Base-by-base conservation (phyloP, 2,329 filamentous ascomycete genomes). In the Parascedosporium putredinis region DNA sequence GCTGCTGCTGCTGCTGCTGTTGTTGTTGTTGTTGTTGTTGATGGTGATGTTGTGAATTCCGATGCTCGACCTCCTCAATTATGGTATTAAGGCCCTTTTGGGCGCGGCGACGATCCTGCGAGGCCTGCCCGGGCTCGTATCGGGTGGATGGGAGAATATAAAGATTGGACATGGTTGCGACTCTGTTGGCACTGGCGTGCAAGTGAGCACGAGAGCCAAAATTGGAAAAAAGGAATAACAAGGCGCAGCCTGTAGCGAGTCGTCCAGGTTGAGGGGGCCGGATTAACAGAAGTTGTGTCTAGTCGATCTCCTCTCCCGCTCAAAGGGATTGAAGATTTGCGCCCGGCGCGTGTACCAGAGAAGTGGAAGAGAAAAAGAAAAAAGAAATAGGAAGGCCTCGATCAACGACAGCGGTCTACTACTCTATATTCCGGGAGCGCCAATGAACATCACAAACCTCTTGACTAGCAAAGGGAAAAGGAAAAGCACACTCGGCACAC, bases 31-130 rank as follows among this genome's bases (percentile, higher is more conserved):
- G 49, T 25, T 36, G 23, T 18, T 40, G 24, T 23, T 22, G 24
- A 40, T 25, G 20, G 24, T 24, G 43, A 27, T 24, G 18, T 47
- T 34, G 12, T 43, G 40, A 22, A 7, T 20, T 12, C 12, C n/a
- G 40, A 10, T 2, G n/a, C 10, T 2, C 23, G 12, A 7, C 69
- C 61, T 78, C 77, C 61, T 81, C 78, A 59, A 80, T 76, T 78
- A 81, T 81, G 55, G 78, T 77, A 79, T 81, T 81, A 79, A 81
- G 77, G 55, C 64, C 64, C 65, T 67, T 60, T 65, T 68, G 54
- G 65, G 66, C 66, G 73, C 73, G 50, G 23, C 44, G 52, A 69
- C 75, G 76, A 64, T 62, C 77, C 73, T 69, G 76, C 77, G 72
- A 71, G 67, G 73, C 68, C 55, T 73, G 72, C 55, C 66, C 67